Base-by-base conservation (phyloP, 257 asterid genomes). In the Capsicum pubescens region DNA sequence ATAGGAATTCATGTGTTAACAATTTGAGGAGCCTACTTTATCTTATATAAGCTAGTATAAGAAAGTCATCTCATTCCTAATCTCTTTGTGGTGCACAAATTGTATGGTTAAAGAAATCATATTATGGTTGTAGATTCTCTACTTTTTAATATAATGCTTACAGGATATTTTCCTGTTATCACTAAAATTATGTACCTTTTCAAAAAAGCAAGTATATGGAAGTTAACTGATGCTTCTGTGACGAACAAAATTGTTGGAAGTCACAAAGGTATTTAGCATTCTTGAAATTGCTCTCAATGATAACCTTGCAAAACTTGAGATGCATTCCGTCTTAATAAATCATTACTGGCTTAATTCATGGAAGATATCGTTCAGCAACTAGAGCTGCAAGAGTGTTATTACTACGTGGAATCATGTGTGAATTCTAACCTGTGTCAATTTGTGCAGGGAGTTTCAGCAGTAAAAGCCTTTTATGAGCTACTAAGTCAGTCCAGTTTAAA, bases 381-480 rank as follows among this genome's bases (percentile, higher is more conserved):
- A 36, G 44, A 48, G 39, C 60, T 12, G 60, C 60, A 46, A 74
- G 60, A 48, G 80, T 48, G 21, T 8, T 2, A 76, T 52, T 21
- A 36, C 8, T 76, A 52, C 5, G 10, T 8, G 46, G 11, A 52
- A 76, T 72, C 80, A 48, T 6, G 44, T 19, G 32, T 19, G 39
- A 12, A 26, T 32, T 46, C 81, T 76, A 76, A 52, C 21, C 48
- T 61, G 12, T 19, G 4, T 50, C 44, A 21, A 44, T 48, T 63
- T 50, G 16, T 54, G 58, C 93, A 94, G 97, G 98, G 98, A 80
- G 97, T 94, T 72, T 94, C 98, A 19, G 98, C 98, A 36, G 94
- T 94, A 26, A 92, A 90, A 90, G 98, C 97, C 52, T 94, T 94
- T 88, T 94, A 93, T 61, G 94, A 92, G 84, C 94, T 94, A 69